Evolutionary conservation across 345 rosid species (phyloP).

Genomic region (Salix caprea): DNA sequence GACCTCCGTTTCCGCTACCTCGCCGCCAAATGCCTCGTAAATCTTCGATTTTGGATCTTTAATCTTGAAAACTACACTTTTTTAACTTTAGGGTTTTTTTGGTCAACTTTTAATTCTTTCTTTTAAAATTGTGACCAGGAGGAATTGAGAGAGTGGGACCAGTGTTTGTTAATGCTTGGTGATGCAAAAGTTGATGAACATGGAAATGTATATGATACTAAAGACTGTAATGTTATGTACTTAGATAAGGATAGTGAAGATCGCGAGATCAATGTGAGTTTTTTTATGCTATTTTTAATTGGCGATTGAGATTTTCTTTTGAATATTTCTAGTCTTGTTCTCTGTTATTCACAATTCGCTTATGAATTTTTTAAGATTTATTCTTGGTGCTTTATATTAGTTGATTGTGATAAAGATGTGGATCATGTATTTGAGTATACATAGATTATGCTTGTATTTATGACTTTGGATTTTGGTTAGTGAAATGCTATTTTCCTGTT

Average conservation of each 20-base stretch:
- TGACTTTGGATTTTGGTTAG: not conserved
- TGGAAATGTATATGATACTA: slow-evolving; percentile 67
- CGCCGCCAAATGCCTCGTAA: slow-evolving; percentile 91
- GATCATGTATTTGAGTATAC: not conserved
- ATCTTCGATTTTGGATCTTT: not conserved
- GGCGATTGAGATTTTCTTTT: not conserved
- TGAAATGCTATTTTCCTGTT: not conserved
- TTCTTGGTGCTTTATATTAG: not conserved
- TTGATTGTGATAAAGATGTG: not conserved
- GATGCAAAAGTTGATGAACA: slow-evolving; percentile 86
- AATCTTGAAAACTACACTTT: not conserved
- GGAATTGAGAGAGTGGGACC: slow-evolving; percentile 97
- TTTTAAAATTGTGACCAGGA: slow-evolving; percentile 42
- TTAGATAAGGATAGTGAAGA: slow-evolving; percentile 93
- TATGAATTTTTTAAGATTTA: not conserved
- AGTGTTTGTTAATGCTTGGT: slow-evolving; percentile 80
- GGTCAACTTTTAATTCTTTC: not conserved
- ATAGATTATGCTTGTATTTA: not conserved
- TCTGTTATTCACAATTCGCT: not conserved
- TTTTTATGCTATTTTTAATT: not conserved
- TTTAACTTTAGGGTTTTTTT: not conserved
- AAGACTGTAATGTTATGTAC: slow-evolving; percentile 56
- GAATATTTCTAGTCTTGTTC: not conserved
- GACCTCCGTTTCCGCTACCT: slow-evolving; percentile 98
- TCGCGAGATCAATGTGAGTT: slow-evolving; percentile 80